A percentile compares a stretch with the other conserved stretches of the same genome.
Evolutionary conservation across 1,139 yeast species (phyloP).

Genomic region (Schizosaccharomyces versatilis): DNA sequence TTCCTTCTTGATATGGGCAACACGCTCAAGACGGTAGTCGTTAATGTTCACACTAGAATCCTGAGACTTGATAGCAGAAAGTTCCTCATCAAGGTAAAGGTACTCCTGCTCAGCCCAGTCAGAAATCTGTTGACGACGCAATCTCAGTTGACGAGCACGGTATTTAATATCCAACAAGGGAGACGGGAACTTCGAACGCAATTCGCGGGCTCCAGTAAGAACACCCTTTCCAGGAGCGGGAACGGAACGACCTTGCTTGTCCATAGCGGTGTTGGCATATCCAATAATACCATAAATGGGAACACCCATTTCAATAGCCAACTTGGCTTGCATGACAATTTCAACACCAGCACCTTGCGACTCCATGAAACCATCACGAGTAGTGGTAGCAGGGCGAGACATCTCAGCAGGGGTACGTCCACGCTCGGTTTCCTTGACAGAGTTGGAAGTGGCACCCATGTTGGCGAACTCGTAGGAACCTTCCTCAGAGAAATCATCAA

Average conservation of each 20-base stretch:
- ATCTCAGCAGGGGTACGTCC: conserved; percentile 96
- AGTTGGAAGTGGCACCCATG: conserved; percentile 93
- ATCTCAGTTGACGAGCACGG: conserved; percentile 76
- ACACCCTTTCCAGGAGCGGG: conserved; percentile 99
- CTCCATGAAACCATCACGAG: conserved; percentile 97
- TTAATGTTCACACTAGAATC: conserved; percentile 22
- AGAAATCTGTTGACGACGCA: conserved; percentile 57
- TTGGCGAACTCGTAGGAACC: conserved; percentile 94
- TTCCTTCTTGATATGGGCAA: conserved; percentile 72
- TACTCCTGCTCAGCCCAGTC: conserved; percentile 71
- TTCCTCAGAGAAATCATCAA: conserved; percentile 98
- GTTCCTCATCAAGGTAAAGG: conserved; percentile 48
- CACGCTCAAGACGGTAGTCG: conserved; percentile 51
- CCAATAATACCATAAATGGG: conserved; percentile 94
- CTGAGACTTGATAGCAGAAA: conserved; percentile 28
- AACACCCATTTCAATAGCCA: conserved; percentile 94
- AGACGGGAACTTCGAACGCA: conserved; percentile 56
- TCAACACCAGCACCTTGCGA: conserved; percentile 99
- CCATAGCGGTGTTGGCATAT: conserved; percentile 87
- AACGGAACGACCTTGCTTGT: conserved; percentile 93
- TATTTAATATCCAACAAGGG: conserved; percentile 73
- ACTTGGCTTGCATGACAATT: conserved; percentile 81
- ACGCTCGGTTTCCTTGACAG: conserved; percentile 65
- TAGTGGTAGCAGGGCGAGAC: conserved; percentile 94
- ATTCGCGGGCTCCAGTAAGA: conserved; percentile 90